Evolutionary conservation across 2,329 filamentous ascomycete genomes (phyloP), one percentile per base, ranked within the genome.

Genomic region (Alternaria infectoria): DNA sequence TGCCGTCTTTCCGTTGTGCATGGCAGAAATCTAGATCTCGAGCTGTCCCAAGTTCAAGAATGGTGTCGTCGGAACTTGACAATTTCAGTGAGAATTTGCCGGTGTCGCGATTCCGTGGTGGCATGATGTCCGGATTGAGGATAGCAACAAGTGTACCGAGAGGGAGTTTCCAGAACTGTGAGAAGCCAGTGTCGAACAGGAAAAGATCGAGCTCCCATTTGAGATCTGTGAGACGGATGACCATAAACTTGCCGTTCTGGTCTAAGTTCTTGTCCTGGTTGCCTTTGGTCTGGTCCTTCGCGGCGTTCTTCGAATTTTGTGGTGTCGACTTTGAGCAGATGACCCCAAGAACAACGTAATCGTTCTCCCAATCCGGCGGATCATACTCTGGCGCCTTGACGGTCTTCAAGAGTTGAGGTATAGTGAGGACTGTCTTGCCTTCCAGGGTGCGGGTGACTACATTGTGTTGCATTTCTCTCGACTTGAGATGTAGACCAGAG

Each of bases 71-170:
- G 36, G 92, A 93, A 50, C 91, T 95, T 64, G 91, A 92, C 67
- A 99, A 87, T 13, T 93, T 91, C 5, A 99, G 84, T 54, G 90
- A 93, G 81, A 98, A 99, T 30, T 89, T 88, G 25, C 93, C 93
- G 0, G 91, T 95, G 66, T 94, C 92, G 15, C 88, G 85, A 64
- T 89, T 89, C 0, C 91, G 91, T 0, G 95, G 95, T 4, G 95
- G 93, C 89, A 99, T 92, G 70, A 98, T 91, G 17, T 85, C 89
- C 1, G 96, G 96, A 75, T 99, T 99, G 28, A 99, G 85, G 25
- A 99, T 92, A 6, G 95, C 96, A 59, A 99, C 85, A 2, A 98
- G 87, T 0, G 94, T 97, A n/a, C 96, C 96, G 2, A 93, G 88
- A 0, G 90, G 90, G n/a, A 98, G 84, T 76, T 97, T 97, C 91